Conservation (phyloP, 148 eudicot genomes). For the Gaultheria prostrata region DNA sequence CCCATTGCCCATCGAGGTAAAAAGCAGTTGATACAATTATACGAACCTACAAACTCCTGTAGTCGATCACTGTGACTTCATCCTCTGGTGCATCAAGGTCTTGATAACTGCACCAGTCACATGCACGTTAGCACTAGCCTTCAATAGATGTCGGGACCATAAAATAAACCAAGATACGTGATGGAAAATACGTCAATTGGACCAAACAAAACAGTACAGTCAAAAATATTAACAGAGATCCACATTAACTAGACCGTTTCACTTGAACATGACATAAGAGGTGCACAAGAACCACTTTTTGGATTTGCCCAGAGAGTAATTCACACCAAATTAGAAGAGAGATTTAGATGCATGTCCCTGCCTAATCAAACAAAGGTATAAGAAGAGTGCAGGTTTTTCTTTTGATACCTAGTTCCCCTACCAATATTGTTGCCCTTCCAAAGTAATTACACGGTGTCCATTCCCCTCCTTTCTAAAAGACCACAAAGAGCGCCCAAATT, state of each 20-base stretch:
- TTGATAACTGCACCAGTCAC: conserved; percentile 59
- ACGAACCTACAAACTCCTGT: conserved; percentile 65
- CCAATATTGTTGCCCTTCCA: neutral
- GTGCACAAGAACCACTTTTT: neutral
- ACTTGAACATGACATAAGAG: neutral
- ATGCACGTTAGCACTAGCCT: conserved; percentile 9
- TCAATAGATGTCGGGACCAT: neutral
- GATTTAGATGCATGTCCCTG: conserved; percentile 6
- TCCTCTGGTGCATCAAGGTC: conserved; percentile 98
- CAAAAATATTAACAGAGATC: neutral
- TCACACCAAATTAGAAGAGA: neutral
- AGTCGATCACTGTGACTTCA: conserved; percentile 98
- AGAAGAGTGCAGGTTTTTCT: neutral
- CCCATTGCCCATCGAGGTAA: neutral
- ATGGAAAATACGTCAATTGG: neutral
- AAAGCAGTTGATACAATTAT: neutral
- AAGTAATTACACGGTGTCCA: neutral
- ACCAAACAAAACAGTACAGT: neutral
- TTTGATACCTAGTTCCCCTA: neutral
- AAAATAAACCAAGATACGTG: neutral
- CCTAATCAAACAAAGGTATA: neutral
- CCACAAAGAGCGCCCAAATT: neutral
- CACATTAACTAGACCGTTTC: neutral
- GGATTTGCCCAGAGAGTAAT: neutral
- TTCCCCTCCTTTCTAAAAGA: neutral